Conservation (phyloP, 2,329 filamentous ascomycete species). For the Zarea fungicola region DNA sequence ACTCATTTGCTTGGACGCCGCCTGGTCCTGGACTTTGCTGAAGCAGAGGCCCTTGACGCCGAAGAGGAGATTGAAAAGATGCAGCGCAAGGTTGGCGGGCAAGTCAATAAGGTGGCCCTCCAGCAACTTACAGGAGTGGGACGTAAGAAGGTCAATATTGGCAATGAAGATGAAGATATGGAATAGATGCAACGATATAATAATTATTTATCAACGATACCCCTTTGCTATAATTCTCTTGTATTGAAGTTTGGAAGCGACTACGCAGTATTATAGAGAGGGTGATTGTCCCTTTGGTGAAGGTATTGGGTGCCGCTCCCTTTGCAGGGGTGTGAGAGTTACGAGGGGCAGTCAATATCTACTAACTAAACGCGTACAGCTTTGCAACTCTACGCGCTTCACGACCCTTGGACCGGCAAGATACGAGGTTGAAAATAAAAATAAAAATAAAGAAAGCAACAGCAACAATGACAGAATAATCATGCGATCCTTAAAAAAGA, state of each 20-base stretch:
- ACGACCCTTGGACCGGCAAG: no score
- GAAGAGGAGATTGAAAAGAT: conserved; percentile 96
- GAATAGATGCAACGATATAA: conserved; percentile 25
- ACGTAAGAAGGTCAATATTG: conserved; percentile 85
- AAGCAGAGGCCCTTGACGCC: conserved; percentile 81
- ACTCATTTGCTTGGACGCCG: conserved; percentile 89
- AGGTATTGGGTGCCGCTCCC: conserved; percentile 8
- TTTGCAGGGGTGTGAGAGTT: conserved; percentile 1
- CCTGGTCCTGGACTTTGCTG: conserved; percentile 86
- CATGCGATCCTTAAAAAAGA: neutral
- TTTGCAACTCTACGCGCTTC: no score
- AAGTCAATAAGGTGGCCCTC: conserved; percentile 84
- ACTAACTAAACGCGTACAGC: no score
- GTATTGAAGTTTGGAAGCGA: neutral
- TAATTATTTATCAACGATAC: conserved; percentile 10
- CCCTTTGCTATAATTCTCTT: conserved; percentile 3
- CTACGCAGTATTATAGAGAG: neutral
- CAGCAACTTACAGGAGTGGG: conserved; percentile 81
- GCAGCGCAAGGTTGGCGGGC: conserved; percentile 89
- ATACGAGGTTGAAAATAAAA: no score
- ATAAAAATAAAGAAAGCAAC: neutral
- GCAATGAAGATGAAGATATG: conserved; percentile 59
- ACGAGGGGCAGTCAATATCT: conserved; percentile 2
- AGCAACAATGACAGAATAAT: neutral
- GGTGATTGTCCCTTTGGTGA: conserved; percentile 5